Evolutionary conservation across 2,329 filamentous ascomycete genomes (phyloP).

Genomic region (Mariannaea elegans): DNA sequence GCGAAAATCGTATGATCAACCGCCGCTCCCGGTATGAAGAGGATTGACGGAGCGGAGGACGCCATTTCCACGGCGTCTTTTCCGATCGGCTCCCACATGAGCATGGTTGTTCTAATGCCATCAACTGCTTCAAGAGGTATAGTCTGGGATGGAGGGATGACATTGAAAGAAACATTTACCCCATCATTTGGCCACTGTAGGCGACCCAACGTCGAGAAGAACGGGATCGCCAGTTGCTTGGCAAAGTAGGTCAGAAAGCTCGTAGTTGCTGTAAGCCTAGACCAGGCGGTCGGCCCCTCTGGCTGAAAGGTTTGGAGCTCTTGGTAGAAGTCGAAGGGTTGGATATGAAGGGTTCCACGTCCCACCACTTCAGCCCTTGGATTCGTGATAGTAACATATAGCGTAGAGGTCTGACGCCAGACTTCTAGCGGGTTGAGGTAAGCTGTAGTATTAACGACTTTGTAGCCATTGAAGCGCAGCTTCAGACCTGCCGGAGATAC

Average conservation of each 20-base stretch:
- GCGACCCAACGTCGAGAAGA: slow-evolving; percentile 31
- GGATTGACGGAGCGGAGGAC: slow-evolving; percentile 45
- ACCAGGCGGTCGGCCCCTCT: slow-evolving; percentile 21
- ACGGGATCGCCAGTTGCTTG: slow-evolving; percentile 16
- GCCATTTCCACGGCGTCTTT: neutral
- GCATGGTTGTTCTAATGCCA: slow-evolving; percentile 60
- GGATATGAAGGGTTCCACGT: slow-evolving; percentile 67
- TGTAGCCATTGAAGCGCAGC: slow-evolving; percentile 69
- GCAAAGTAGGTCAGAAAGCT: slow-evolving; percentile 23
- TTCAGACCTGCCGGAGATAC: slow-evolving; percentile 59
- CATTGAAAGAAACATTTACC: slow-evolving; percentile 5
- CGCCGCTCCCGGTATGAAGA: slow-evolving; percentile 70
- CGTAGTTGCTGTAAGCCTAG: slow-evolving; percentile 2
- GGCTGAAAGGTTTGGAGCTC: slow-evolving; percentile 62
- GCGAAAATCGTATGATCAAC: slow-evolving; percentile 72
- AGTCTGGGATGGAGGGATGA: slow-evolving; percentile 46
- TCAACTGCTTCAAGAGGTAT: slow-evolving; percentile 60
- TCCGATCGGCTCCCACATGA: slow-evolving; percentile 65
- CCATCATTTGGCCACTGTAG: slow-evolving; percentile 28
- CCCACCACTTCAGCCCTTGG: slow-evolving; percentile 49
- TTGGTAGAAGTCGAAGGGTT: slow-evolving; percentile 61
- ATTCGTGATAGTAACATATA: slow-evolving; percentile 68
- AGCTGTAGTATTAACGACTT: slow-evolving; percentile 68
- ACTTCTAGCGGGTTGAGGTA: slow-evolving; percentile 64
- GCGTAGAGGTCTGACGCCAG: slow-evolving; percentile 69